A percentile compares a stretch with the other conserved stretches of the same genome.
Evolutionary conservation across 2,329 filamentous ascomycete species (phyloP).

Genomic region (Penicillium sp.): DNA sequence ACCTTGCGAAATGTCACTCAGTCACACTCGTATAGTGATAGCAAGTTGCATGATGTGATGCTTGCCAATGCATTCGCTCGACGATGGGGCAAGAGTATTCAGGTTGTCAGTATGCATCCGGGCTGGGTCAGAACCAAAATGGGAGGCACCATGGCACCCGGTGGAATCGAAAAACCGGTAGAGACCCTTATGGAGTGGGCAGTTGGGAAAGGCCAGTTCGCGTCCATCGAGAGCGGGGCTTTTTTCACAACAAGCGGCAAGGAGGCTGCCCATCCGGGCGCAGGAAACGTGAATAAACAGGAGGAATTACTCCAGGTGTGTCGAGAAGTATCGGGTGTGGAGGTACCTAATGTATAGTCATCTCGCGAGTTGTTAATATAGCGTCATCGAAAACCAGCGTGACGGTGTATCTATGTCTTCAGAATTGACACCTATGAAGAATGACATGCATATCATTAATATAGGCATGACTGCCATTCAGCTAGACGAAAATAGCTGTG

Average conservation of each 20-base stretch:
- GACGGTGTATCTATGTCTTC: no score
- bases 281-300: conserved; percentile 25
- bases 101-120: conserved; percentile 47
- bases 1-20: conserved; percentile 34
- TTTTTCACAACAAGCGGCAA: conserved; percentile 21
- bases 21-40: conserved; percentile 48
- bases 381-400: no score
- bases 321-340: conserved; percentile 22
- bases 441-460: no score
- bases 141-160: conserved; percentile 47
- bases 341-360: no score
- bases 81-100: conserved; percentile 41
- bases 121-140: conserved; percentile 54
- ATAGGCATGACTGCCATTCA: no score
- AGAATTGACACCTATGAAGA: no score
- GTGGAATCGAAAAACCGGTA: conserved; percentile 44
- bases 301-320: conserved; percentile 26
- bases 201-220: conserved; percentile 19
- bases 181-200: conserved; percentile 48
- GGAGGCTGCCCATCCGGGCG: conserved; percentile 21
- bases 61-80: conserved; percentile 52
- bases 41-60: conserved; percentile 53
- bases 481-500: no score
- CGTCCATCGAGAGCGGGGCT: conserved; percentile 13
- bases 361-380: no score